Evolutionary conservation across 164 flowering plant species (phyloP).

Genomic region (Saururus chinensis): DNA sequence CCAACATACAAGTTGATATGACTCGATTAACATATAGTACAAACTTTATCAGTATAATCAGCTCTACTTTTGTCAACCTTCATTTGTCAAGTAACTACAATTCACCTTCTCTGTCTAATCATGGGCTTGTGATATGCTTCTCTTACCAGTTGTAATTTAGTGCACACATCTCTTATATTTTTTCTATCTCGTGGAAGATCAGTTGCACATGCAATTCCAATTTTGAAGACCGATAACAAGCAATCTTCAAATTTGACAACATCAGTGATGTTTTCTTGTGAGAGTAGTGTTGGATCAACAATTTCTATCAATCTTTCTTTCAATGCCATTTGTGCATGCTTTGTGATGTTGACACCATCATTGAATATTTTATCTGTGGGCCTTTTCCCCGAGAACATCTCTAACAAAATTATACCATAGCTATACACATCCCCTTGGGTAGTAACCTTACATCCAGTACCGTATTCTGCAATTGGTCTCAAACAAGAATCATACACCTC

Average conservation of each 20-base stretch:
- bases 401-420: conserved; percentile 23
- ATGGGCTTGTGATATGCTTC: too few relatives aligned
- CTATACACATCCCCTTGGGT: conserved; percentile 19
- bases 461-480: conserved; percentile 14
- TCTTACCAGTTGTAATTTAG: too few relatives aligned
- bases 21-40: too few relatives aligned
- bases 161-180: too few relatives aligned
- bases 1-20: too few relatives aligned
- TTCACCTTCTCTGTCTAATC: too few relatives aligned
- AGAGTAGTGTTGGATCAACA: not conserved
- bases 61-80: too few relatives aligned
- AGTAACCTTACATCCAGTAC: conserved; percentile 11
- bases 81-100: too few relatives aligned
- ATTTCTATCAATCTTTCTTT: conserved; percentile 1
- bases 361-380: conserved; percentile 14
- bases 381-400: conserved; percentile 20
- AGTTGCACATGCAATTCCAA: too few relatives aligned
- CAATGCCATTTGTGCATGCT: not conserved
- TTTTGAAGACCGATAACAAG: too few relatives aligned
- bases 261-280: not conserved
- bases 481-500: not conserved
- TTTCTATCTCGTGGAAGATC: too few relatives aligned
- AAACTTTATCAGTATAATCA: too few relatives aligned
- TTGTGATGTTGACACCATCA: not conserved
- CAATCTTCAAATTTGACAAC: not conserved